Conservation (phyloP, 257 asterid genomes). For the Osmanthus fragrans region DNA sequence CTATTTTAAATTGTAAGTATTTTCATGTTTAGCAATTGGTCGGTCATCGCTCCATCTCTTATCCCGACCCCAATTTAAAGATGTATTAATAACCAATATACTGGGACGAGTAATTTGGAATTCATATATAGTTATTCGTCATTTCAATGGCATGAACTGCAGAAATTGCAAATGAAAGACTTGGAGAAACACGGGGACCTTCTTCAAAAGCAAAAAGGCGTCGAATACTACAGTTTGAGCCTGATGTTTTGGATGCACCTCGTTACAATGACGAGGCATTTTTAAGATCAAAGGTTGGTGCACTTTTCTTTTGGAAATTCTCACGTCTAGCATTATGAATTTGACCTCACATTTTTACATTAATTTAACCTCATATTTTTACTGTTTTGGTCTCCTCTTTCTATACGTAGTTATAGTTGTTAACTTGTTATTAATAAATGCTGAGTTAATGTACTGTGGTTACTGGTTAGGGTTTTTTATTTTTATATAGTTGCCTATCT, state of each 20-base stretch:
- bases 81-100: neutral
- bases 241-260: slow-evolving; percentile 52
- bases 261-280: slow-evolving; percentile 53
- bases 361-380: too few relatives aligned
- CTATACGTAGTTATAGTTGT: too few relatives aligned
- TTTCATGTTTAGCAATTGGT: too few relatives aligned
- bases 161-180: slow-evolving; percentile 57
- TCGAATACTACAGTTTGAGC: slow-evolving; percentile 73
- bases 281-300: slow-evolving; percentile 67
- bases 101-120: neutral
- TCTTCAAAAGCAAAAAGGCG: slow-evolving; percentile 77
- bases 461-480: too few relatives aligned
- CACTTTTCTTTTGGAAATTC: neutral
- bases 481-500: too few relatives aligned
- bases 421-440: too few relatives aligned
- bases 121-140: neutral
- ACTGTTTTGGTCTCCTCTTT: too few relatives aligned
- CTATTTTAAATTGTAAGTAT: too few relatives aligned
- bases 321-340: neutral
- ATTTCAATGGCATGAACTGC: slow-evolving; percentile 29
- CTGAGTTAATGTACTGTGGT: too few relatives aligned
- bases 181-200: slow-evolving; percentile 40
- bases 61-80: too few relatives aligned
- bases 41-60: too few relatives aligned
- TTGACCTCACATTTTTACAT: too few relatives aligned